These are phyloP conservation scores for Drosera capensis DNA, from an alignment of 148 eudicot genomes.

Conservation along the genomic window DNA sequence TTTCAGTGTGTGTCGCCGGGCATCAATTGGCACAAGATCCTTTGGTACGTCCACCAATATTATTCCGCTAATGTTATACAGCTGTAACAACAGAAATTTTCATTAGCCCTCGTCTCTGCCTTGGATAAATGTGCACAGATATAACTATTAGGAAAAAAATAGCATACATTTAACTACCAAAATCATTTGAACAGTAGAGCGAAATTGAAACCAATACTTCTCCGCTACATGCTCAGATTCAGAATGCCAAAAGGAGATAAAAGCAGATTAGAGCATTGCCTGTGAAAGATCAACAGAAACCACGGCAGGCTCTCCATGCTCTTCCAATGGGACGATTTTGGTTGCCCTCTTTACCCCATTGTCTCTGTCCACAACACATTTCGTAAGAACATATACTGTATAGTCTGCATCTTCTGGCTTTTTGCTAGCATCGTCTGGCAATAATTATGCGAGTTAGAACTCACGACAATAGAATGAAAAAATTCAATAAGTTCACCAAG, in stretches of 20 bases:
- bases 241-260: no score
- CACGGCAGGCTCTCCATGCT: constrained; percentile 74
- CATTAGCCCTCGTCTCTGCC: neutral
- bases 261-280: constrained; percentile 29
- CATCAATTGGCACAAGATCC: constrained; percentile 77
- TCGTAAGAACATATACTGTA: constrained; percentile 71
- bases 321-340: constrained; percentile 61
- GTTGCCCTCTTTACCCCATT: constrained; percentile 41
- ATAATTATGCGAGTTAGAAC: no score
- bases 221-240: no score
- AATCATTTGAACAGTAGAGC: neutral
- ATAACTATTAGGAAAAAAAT: neutral
- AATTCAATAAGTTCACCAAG: no score
- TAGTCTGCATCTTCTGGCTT: constrained; percentile 80
- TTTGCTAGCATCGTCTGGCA: constrained; percentile 46
- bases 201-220: neutral
- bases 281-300: constrained; percentile 78
- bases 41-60: constrained; percentile 54
- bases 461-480: no score
- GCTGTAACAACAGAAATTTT: constrained; percentile 23
- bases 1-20: constrained; percentile 79
- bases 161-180: neutral
- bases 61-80: constrained; percentile 53
- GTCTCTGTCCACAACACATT: constrained; percentile 58
- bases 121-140: neutral